phyloP scores from a whole-genome alignment of 176 grass and related monocot genomes.

The Aegilops longissima region DNA sequence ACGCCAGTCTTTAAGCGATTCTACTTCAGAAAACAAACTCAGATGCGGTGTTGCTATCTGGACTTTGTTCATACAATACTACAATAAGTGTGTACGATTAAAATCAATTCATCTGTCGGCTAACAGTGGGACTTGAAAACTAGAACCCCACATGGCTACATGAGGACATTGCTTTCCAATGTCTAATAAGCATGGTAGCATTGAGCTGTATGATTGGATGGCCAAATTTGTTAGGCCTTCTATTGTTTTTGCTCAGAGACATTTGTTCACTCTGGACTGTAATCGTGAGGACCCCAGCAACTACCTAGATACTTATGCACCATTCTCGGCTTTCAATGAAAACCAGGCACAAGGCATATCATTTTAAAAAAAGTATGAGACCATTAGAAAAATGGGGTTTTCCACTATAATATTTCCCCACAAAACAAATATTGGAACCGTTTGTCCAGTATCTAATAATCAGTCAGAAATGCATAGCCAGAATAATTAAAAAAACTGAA shows the following conservation, averaged over 20 bases:
- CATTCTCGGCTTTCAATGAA: too few species aligned
- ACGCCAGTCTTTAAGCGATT: not conserved
- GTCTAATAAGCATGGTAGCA: not conserved
- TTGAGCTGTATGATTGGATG: not conserved
- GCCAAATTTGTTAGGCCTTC: not conserved
- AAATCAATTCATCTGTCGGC: not conserved
- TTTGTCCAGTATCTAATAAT: not conserved
- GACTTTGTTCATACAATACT: not conserved
- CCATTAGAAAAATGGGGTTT: not conserved
- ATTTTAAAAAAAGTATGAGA: not conserved
- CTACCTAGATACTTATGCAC: not conserved
- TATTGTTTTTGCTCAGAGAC: not conserved
- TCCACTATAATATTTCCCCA: not conserved
- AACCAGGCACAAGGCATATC: not conserved
- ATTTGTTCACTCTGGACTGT: not conserved
- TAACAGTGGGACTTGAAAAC: not conserved
- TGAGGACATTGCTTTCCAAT: not conserved
- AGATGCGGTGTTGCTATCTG: not conserved
- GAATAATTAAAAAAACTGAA: not conserved
- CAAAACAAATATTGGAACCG: not conserved
- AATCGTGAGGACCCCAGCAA: not conserved
- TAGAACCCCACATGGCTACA: not conserved
- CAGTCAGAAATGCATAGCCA: not conserved
- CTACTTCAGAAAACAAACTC: not conserved
- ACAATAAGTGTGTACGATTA: not conserved